Conservation (phyloP, 495 filamentous ascomycete species). For the Peziza echinospora region DNA sequence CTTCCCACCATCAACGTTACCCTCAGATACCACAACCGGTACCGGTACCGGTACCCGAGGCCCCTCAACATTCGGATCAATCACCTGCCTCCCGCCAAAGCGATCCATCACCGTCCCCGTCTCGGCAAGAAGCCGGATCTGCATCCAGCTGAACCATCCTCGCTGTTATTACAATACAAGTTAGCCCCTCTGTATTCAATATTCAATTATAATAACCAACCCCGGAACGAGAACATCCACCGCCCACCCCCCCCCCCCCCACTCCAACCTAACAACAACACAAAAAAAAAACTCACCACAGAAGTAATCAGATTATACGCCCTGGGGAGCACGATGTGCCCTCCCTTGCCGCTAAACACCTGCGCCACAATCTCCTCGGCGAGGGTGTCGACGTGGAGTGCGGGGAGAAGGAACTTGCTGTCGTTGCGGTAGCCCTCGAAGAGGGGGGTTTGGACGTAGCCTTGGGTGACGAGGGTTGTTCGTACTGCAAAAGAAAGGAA, state of each 20-base stretch:
- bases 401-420: conserved; percentile 30
- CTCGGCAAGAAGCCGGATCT: conserved; percentile 20
- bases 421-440: conserved; percentile 37
- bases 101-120: conserved; percentile 24
- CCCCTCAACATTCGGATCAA: conserved; percentile 24
- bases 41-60: no score
- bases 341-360: conserved; percentile 35
- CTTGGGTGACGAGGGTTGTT: conserved; percentile 43
- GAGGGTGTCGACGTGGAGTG: conserved; percentile 39
- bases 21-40: no score
- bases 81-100: conserved; percentile 28
- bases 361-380: conserved; percentile 39
- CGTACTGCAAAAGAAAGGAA: no score
- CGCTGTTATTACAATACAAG: conserved; percentile 20
- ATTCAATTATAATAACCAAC: conserved; percentile 2
- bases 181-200: no score
- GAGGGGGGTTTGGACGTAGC: conserved; percentile 38
- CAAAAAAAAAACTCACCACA: not conserved
- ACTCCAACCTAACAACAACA: not conserved
- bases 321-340: conserved; percentile 34
- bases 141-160: conserved; percentile 28
- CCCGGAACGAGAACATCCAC: not conserved
- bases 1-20: no score
- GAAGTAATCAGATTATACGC: conserved; percentile 3
- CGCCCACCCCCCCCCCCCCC: not conserved